These are phyloP conservation scores for Fusarium pilosicola DNA, from an alignment of 2,329 filamentous ascomycete species.

Conservation along the genomic window DNA sequence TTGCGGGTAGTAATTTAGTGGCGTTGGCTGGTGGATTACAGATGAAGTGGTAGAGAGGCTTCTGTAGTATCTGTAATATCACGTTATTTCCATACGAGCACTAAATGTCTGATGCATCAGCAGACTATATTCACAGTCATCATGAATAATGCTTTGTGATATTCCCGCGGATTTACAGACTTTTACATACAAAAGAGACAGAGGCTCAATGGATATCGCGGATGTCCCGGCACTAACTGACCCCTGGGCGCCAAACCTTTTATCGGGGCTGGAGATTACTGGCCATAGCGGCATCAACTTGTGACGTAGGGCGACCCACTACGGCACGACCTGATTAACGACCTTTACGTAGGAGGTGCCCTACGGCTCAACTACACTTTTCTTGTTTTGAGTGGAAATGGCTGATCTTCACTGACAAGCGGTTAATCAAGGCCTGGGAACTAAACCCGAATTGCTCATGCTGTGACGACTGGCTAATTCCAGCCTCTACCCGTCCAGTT, in stretches of 20 bases:
- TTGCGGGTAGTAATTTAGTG: background rate
- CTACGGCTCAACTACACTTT: background rate
- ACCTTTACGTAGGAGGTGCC: constrained; percentile 9
- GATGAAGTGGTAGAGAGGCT: background rate
- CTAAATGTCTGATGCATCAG: background rate
- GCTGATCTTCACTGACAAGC: constrained; percentile 1
- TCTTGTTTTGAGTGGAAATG: background rate
- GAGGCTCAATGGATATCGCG: background rate
- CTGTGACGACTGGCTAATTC: constrained; percentile 33
- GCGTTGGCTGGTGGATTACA: background rate
- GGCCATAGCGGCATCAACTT: background rate
- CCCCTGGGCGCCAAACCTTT: background rate
- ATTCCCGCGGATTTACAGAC: background rate
- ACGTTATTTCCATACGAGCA: background rate
- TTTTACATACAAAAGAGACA: background rate
- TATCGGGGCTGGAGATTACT: constrained; percentile 16
- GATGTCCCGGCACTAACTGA: constrained; percentile 1
- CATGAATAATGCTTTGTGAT: background rate
- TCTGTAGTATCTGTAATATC: background rate
- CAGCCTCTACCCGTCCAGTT: background rate
- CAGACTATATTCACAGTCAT: background rate
- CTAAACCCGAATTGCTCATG: constrained; percentile 4
- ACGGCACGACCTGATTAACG: background rate
- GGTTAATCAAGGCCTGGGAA: constrained; percentile 8
- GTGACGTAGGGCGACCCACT: constrained; percentile 13